Base-by-base conservation (phyloP, 768 basidiomycete genomes). In the Stropharia rugosoannulata region DNA sequence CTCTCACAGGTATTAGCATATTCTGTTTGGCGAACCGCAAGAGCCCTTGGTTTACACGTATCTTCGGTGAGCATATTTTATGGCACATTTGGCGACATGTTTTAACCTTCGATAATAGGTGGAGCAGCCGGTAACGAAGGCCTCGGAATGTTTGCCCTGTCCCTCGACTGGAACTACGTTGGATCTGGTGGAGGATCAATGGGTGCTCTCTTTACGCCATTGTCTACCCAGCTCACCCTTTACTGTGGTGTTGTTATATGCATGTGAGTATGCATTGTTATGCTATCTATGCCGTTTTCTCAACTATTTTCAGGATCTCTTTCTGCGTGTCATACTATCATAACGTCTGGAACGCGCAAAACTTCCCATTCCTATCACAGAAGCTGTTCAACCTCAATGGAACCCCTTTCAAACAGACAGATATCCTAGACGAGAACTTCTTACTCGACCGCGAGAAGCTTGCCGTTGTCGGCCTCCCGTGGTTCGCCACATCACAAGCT, bases 121-220 rank as follows among this genome's bases (percentile, higher is more conserved):
- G 84, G 84, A 38, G 81, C 77, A 37, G 78, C 81, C 29, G 84
- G 77, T 55, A 85, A 87, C 52, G 84, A 86, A 66, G 84, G 85
- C 10, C 76, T 86, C 39, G 85, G 83, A 11, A 67, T 81, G 48
- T 78, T 87, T 41, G 76, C 84, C 1, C 63, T 86, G 39, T 84
- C 73, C 57, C 69, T 87, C 11, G 85, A 87, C 62, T 86, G 85
- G 84, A 81, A 83, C 60, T 77, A 81, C 55, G 76, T 83, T 55
- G 79, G 75, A 38, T 71, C 75, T 48, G 73, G 74, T 25, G 79
- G 77, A 13, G 73, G 74, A 5, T 73, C 76, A 2, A 71, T 79
- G 52, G 75, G 78, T 12, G 74, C 74, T 43, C 65, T 76, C 4
- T 81, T 72, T 58, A 82, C 83, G 27, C 84, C 85, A 0, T 64